Evolutionary conservation across 2,329 filamentous ascomycete genomes (phyloP).

Genomic region (Botryotinia globosa): DNA sequence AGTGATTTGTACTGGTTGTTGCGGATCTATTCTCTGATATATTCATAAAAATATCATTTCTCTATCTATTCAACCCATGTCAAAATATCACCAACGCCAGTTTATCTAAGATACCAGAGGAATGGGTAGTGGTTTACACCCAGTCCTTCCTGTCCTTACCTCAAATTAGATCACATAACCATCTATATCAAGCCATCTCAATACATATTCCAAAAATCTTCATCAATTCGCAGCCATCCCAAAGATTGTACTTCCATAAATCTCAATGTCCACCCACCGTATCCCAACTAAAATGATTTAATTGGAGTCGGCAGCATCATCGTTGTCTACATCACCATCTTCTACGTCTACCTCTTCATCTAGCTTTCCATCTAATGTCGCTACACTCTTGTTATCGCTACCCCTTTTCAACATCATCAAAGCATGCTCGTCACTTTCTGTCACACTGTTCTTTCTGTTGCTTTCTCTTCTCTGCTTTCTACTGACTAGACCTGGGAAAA

Average conservation of each 20-base stretch:
- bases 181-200: background rate
- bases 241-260: background rate
- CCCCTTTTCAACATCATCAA: conserved; percentile 16
- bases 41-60: background rate
- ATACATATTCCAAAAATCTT: background rate
- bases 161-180: background rate
- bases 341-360: conserved; percentile 1
- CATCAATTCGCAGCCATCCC: background rate
- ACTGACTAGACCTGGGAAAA: conserved; percentile 68
- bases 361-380: conserved; percentile 11
- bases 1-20: too few species aligned
- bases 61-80: background rate
- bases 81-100: background rate
- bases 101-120: background rate
- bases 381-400: background rate
- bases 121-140: background rate
- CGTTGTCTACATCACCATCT: conserved; percentile 1
- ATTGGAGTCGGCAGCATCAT: conserved; percentile 11
- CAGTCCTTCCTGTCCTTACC: background rate
- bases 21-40: background rate
- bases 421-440: conserved; percentile 31
- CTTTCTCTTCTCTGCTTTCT: conserved; percentile 35
- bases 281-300: background rate
- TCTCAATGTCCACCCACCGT: background rate
- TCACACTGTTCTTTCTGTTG: conserved; percentile 31